Conservation (phyloP, 2,329 filamentous ascomycete genomes). For the Pseudogymnoascus sp. region DNA sequence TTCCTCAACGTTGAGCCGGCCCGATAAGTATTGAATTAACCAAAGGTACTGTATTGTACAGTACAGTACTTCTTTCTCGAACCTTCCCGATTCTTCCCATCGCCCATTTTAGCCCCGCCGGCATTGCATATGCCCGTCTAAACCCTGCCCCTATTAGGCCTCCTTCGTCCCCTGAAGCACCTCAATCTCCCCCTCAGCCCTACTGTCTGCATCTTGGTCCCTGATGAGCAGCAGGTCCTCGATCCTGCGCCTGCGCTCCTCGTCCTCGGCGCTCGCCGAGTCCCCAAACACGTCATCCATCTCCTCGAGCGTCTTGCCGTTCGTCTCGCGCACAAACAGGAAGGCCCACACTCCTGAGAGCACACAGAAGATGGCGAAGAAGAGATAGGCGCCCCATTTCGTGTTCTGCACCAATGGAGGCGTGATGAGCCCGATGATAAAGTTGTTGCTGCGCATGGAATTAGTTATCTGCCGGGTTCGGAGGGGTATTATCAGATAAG, state of each 20-base stretch:
- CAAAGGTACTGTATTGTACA: background rate
- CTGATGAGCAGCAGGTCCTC: background rate
- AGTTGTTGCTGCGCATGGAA: conserved; percentile 25
- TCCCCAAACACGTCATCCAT: conserved; percentile 36
- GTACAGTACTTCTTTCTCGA: background rate
- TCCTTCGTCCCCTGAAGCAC: background rate
- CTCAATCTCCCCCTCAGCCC: background rate
- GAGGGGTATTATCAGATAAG: background rate
- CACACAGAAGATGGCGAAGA: conserved; percentile 45
- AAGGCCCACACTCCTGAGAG: conserved; percentile 42
- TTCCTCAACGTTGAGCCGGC: background rate
- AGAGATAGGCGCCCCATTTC: conserved; percentile 47
- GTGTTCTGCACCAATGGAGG: conserved; percentile 54
- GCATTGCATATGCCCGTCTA: background rate
- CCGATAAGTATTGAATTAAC: conserved; percentile 1
- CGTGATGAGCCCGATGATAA: conserved; percentile 51
- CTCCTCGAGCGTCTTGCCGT: conserved; percentile 44
- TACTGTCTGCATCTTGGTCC: background rate
- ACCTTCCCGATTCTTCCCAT: background rate
- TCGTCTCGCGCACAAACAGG: conserved; percentile 49
- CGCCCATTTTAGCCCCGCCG: background rate
- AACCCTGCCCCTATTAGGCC: background rate
- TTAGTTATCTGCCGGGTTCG: background rate
- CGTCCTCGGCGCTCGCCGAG: conserved; percentile 11
- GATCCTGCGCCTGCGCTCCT: conserved; percentile 9